Conservation (phyloP, 1,139 yeast genomes). For the Kurtzmaniella quercitrusa region DNA sequence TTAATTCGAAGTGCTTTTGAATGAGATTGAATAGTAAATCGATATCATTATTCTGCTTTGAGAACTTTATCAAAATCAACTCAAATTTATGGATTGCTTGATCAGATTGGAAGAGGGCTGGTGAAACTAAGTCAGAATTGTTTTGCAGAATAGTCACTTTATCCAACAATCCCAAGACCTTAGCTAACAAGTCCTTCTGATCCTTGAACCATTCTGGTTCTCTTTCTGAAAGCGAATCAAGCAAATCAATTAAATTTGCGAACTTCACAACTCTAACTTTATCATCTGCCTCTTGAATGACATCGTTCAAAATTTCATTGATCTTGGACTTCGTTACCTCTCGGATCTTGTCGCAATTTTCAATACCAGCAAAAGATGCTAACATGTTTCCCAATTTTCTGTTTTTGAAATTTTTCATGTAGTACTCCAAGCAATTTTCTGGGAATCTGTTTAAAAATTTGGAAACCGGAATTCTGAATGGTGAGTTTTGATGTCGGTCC, state of each 20-base stretch:
- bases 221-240: conserved; percentile 47
- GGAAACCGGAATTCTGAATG: conserved; percentile 89
- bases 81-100: conserved; percentile 68
- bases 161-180: conserved; percentile 42
- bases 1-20: conserved; percentile 44
- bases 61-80: conserved; percentile 44
- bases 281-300: conserved; percentile 43
- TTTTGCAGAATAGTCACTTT: conserved; percentile 40
- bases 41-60: conserved; percentile 31
- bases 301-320: conserved; percentile 29
- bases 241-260: conserved; percentile 67
- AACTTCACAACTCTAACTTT: conserved; percentile 59
- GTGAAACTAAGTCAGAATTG: conserved; percentile 47
- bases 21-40: conserved; percentile 46
- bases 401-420: conserved; percentile 60
- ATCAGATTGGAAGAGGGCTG: conserved; percentile 67
- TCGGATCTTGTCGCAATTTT: conserved; percentile 57
- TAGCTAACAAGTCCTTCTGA: conserved; percentile 48
- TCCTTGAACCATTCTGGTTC: conserved; percentile 61
- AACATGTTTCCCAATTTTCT: conserved; percentile 65
- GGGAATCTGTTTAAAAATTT: conserved; percentile 83
- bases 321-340: conserved; percentile 52
- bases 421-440: conserved; percentile 68
- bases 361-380: conserved; percentile 58
- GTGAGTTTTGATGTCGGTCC: conserved; percentile 82